Conservation (phyloP, 805 yeast species). For the Wickerhamia fluorescens region DNA sequence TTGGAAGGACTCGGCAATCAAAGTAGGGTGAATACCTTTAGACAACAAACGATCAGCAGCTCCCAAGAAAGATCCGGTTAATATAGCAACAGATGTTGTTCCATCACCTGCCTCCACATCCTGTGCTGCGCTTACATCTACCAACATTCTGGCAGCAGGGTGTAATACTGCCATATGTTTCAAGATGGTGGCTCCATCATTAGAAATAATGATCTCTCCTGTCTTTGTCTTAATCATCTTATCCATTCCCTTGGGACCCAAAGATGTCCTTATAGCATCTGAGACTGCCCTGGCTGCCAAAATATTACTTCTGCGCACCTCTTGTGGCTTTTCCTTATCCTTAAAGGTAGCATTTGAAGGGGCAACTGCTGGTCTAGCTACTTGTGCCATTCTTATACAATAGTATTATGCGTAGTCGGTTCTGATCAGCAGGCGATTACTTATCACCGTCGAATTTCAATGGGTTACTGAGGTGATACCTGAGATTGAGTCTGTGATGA, state of each 20-base stretch:
- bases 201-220: constrained; percentile 91
- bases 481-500: too few relatives aligned
- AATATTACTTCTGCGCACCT: constrained; percentile 82
- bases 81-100: constrained; percentile 92
- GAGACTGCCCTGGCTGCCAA: constrained; percentile 92
- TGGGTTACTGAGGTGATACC: too few relatives aligned
- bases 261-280: constrained; percentile 88
- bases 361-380: constrained; percentile 7
- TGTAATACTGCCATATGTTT: constrained; percentile 98
- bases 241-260: constrained; percentile 99
- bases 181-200: constrained; percentile 96
- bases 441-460: too few relatives aligned
- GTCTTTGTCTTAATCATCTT: constrained; percentile 93
- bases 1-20: constrained; percentile 89
- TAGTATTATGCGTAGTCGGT: too few relatives aligned
- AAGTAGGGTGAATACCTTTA: constrained; percentile 92
- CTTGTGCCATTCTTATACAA: constrained; percentile 3
- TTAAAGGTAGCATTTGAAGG: constrained; percentile 84
- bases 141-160: constrained; percentile 97
- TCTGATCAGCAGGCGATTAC: too few relatives aligned
- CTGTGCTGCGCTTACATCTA: constrained; percentile 95
- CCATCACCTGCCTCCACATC: constrained; percentile 99
- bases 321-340: constrained; percentile 92
- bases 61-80: constrained; percentile 88
- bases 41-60: constrained; percentile 89